Conservation (phyloP, 2,329 filamentous ascomycete genomes). For the Xenosphaeropsis pyriputrescens region DNA sequence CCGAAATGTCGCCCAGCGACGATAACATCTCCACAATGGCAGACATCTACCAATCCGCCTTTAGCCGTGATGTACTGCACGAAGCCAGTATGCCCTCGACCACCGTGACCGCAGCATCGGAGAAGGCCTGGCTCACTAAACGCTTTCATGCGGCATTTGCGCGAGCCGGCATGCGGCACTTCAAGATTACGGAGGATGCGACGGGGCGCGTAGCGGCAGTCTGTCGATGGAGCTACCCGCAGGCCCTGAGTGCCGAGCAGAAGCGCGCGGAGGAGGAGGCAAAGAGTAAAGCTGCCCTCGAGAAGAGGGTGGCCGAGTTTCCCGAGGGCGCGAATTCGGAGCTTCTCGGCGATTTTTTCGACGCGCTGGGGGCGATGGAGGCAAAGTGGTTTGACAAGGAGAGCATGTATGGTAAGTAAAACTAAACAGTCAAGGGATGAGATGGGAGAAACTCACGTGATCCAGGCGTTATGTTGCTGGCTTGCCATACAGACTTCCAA, state of each 20-base stretch:
- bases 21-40: constrained; percentile 16
- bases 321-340: constrained; percentile 18
- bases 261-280: constrained; percentile 3
- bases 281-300: neutral
- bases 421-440: too few relatives aligned
- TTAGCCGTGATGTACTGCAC: constrained; percentile 6
- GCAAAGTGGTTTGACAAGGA: constrained; percentile 16
- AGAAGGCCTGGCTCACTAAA: constrained; percentile 14
- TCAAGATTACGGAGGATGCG: constrained; percentile 17
- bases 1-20: constrained; percentile 5
- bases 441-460: neutral
- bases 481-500: constrained; percentile 19
- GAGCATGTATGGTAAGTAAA: constrained; percentile 19
- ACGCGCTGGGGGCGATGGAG: constrained; percentile 10
- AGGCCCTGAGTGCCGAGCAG: constrained; percentile 7
- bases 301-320: constrained; percentile 3
- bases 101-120: constrained; percentile 1
- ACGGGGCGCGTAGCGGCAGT: constrained; percentile 18
- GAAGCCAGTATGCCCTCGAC: constrained; percentile 1
- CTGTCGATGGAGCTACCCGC: constrained; percentile 20
- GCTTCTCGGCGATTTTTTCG: constrained; percentile 16
- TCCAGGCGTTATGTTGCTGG: constrained; percentile 21
- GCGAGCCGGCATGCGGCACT: constrained; percentile 16
- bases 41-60: constrained; percentile 14
- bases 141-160: constrained; percentile 15